Evolutionary conservation across 169 alveolate genomes (phyloP), one percentile per base, ranked within the genome.

Genomic region (Plasmodium knowlesi): DNA sequence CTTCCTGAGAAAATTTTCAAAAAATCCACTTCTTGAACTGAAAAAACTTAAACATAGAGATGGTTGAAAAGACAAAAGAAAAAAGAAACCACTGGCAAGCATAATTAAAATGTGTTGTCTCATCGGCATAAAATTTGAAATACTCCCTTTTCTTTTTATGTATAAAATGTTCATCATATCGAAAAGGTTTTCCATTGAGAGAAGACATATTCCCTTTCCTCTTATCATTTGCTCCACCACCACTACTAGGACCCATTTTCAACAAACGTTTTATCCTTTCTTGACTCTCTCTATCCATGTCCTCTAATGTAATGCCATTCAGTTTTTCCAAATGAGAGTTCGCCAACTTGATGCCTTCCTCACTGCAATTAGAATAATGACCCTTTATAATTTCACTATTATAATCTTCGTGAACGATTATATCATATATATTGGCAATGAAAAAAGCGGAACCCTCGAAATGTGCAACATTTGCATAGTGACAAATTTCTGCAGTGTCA

Each of bases 31-130:
- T 88, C 73, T 88, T 88, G 30, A 88, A 88, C 79, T 88, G 94
- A 32, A 92, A 22, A 34, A 95, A 70, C 90, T 96, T 96, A 83
- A 95, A 96, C 25, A 92, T 80, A 41, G 96, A 95, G 83, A 96
- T 92, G 1, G 93, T 86, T 10, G 96, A 92, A 70, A 94, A 85
- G n/a, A 96, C 91, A 53, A 92, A 84, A 3, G 97, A 95, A 95
- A 95, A 90, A 22, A 95, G 95, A 92, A 96, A 96, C 98, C 99
- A 97, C 96, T 97, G 99, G 82, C 96, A 92, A 43, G 99, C 99
- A 79, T 97, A 97, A 96, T 97, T 97, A 93, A 97, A 95, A 92
- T 97, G 99, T 0, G 98, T 97, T 91, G 96, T 97, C 61, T 97
- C 98, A 89, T 97, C 99, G 9, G 99, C 99, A 84, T 97, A 97